A percentile compares a stretch with the other conserved stretches of the same genome.
These are phyloP conservation scores for Colletotrichum nymphaeae DNA, from an alignment of 2,329 filamentous ascomycete species.

Conservation along the genomic window DNA sequence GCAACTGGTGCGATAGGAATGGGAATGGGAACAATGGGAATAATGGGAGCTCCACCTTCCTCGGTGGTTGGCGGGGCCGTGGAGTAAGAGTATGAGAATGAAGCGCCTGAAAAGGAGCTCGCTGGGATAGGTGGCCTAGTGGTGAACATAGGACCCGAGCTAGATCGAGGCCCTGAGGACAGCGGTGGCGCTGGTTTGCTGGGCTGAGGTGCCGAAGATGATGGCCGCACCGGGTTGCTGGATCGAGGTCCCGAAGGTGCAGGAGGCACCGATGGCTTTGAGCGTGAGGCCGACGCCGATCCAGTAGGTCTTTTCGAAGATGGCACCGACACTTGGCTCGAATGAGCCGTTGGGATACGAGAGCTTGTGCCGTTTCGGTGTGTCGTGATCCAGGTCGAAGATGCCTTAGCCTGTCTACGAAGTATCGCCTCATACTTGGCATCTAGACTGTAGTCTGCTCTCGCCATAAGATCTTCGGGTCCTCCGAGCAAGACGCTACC, in stretches of 20 bases:
- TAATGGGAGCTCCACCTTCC: neutral
- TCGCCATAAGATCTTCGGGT: neutral
- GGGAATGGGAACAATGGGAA: slow-evolving; percentile 5
- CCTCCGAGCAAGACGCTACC: neutral
- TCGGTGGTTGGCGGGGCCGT: neutral
- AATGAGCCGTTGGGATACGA: no score
- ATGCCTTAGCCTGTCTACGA: neutral
- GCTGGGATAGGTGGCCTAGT: neutral
- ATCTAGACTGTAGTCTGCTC: neutral
- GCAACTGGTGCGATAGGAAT: neutral
- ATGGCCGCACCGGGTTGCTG: neutral
- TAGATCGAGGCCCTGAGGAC: no score
- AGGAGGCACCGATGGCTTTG: neutral
- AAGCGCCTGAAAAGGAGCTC: neutral
- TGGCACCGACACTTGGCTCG: neutral
- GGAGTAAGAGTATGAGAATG: slow-evolving; percentile 2
- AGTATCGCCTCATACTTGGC: neutral
- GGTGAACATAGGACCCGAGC: neutral
- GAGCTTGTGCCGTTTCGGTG: neutral
- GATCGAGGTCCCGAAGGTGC: neutral
- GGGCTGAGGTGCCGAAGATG: no score
- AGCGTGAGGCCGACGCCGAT: neutral
- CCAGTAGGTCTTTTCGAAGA: neutral
- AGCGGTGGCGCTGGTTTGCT: no score
- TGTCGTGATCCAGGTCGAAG: neutral